Base-by-base conservation (phyloP, 2,329 filamentous ascomycete genomes). In the Cladophialophora immunda region DNA sequence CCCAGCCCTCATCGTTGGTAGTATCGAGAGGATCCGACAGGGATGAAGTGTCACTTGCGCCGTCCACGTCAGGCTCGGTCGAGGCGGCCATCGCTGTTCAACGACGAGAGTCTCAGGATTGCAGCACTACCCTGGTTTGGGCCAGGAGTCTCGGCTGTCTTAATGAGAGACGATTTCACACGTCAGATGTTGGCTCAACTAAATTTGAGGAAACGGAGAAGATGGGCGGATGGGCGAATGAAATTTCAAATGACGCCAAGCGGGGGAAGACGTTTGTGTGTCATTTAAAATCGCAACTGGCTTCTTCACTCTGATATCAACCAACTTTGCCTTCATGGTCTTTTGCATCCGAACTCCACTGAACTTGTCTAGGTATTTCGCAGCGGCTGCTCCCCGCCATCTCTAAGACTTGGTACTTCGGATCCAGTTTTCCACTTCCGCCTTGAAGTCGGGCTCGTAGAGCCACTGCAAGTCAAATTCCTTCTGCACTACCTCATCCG, bases 1-100 rank as follows among this genome's bases (percentile, higher is more conserved):
- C 81, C 85, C 85, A 86, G 32, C 83, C 84, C 70, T 85, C 84
- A 65, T 85, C 83, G 50, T 80, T 77, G 73, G 53, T 75, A 47
- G 76, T 70, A 64, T 80, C 76, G 57, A 81, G 79, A 53, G 81
- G 74, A 75, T 84, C 81, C 27, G 76, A 66, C 2, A 52, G 22
- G 3, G 67, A 68, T 6, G 68, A 70, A 4, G 60, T 36, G 30
- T 70, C 68, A 30, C 68, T 70, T 13, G 45, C 19, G n/a, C 45
- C 36, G 29, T 70, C 67, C 13, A 11, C 15, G 15, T 50, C 52
- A 38, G 50, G 25, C n/a, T 58, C 34, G 19, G 29, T 25, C 32
- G 13, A 30, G 7, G 64, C 19, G 41, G 53, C 38, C 64, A 66
- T 66, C 6, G n/a, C 41, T 53, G 34, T 19, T 7, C 5, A 4